Base-by-base conservation (phyloP, 495 filamentous ascomycete species). In the Penicillium tannophilum region DNA sequence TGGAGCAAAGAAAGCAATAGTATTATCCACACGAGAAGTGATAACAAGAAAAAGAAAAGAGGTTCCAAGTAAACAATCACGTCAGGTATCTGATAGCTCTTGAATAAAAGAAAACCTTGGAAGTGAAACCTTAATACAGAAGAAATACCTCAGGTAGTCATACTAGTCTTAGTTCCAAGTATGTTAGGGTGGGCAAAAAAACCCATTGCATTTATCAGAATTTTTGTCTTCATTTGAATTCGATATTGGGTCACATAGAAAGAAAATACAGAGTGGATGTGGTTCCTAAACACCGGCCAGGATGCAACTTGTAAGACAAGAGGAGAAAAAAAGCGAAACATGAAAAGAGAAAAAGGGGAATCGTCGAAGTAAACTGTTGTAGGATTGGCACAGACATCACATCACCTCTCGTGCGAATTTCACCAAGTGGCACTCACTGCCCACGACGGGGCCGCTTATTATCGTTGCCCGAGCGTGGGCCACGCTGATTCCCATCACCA, bases 401-500 rank as follows among this genome's bases (percentile, higher is more conserved):
- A 11, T 24, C 31, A 6, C 50, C 19, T 49, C 4, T 26, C 16
- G 12, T 36, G 33, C 16, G 12, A 49, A n/a, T 24, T 19, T 43
- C 6, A 42, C n/a, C 30, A 10, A 24, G 14, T 47, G 17, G 11
- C 35, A 47, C 45, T 75, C 62, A 79, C 35, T 62, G 65, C 51
- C 78, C 78, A 39, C 78, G 74, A 48, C 78, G 74, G 49, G 74
- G 72, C 31, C 78, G 74, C 57, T 80, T 80, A 58, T 63, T 80
- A 4, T 80, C 78, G 56, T 64, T 68, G 23, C 74, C 73, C 59
- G 72, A 73, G 10, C 76, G 62, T 56, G 65, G 71, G 26, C 75
- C 75, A 20, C 75, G 69, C n/a, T 59, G 64, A 43, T 56, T 54
- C 46, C 67, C 70, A 55, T 74, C 71, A 16, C 67, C 71, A 16